A percentile compares a stretch with the other conserved stretches of the same genome.
phyloP scores from a whole-genome alignment of 225 moss, liverwort and hornwort species.

The Anthoceros angustus region DNA sequence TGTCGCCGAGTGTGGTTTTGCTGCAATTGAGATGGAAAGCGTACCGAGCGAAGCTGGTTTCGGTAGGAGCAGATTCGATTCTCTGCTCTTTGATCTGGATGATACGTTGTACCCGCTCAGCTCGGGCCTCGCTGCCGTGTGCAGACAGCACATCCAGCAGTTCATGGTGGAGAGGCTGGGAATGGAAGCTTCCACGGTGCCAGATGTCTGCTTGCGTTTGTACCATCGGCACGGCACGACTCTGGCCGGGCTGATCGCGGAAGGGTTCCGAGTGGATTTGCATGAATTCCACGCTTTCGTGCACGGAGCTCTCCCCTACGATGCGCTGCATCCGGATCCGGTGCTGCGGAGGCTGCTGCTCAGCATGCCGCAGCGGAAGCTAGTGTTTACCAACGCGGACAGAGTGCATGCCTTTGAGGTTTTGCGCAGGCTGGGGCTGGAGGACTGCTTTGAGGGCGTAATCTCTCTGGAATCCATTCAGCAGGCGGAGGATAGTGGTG shows the following conservation, averaged over 20 bases:
- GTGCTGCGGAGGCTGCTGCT: constrained; percentile 34
- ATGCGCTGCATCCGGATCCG: constrained; percentile 31
- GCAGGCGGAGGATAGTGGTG: constrained; percentile 7
- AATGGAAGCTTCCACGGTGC: constrained; percentile 18
- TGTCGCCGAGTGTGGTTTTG: no score
- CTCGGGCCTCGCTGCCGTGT: constrained; percentile 4
- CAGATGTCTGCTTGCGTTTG: constrained; percentile 24
- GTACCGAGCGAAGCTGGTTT: no score
- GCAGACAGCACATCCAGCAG: constrained; percentile 13
- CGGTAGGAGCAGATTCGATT: no score
- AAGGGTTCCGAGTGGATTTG: constrained; percentile 36
- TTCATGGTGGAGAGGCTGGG: constrained; percentile 37
- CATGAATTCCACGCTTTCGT: constrained; percentile 41
- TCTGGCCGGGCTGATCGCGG: constrained; percentile 47
- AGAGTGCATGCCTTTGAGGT: constrained; percentile 28
- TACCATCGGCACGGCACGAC: constrained; percentile 38
- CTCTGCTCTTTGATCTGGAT: constrained; percentile 4
- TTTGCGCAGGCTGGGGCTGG: constrained; percentile 28
- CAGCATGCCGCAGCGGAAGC: constrained; percentile 46
- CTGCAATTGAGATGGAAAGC: neutral
- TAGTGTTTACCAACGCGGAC: constrained; percentile 48
- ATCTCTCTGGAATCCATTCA: constrained; percentile 36
- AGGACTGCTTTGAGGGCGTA: constrained; percentile 39
- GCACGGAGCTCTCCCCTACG: constrained; percentile 43
- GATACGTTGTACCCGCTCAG: constrained; percentile 9